Base-by-base conservation (phyloP, 1,139 yeast species). In the Hyphopichia buzzinii region DNA sequence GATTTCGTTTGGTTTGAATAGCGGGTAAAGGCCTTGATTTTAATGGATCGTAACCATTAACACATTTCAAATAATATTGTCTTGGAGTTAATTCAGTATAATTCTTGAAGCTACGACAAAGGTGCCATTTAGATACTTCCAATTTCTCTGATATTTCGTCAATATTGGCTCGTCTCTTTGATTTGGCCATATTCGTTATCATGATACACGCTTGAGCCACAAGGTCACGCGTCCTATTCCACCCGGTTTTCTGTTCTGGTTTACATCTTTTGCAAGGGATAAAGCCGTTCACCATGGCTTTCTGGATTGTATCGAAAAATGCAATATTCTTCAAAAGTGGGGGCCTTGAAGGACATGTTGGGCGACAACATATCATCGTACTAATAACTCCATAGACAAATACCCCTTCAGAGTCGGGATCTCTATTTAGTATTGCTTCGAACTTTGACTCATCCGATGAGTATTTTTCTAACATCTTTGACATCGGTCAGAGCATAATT, bases 71-170 rank as follows among this genome's bases (percentile, higher is more conserved):
- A 33, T 46, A 49, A 40, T 39, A 52, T 34, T 43, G 40, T 17
- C 48, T 42, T 6, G 57, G 57, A 6, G 58, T 54, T 8, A 42
- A 37, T 2, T 48, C 51, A 8, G 55, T 48, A 33, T 54, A 54
- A 29, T 45, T 43, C 28, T 54, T 52, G 39, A 56, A 56, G 13
- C 50, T 41, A 6, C 62, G 41, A 35, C 48, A 53, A 32, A 54
- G 50, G 34, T 56, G 57, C 59, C 60, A 55, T 36, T 52, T 51
- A 3, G 61, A 52, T 15, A 54, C 42, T 2, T 50, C 47, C 22
- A 56, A 36, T 13, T 41, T 40, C 14, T 19, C 27, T 3, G 38
- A 30, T 8, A 45, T 31, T 10, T 13, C 22, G 21, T 38, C 40
- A 8, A 39, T 36, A 33, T 40, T 37, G 11, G 42, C 30, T 22